Evolutionary conservation across 495 filamentous ascomycete genomes (phyloP).

Genomic region (Lasiosphaeria miniovina): DNA sequence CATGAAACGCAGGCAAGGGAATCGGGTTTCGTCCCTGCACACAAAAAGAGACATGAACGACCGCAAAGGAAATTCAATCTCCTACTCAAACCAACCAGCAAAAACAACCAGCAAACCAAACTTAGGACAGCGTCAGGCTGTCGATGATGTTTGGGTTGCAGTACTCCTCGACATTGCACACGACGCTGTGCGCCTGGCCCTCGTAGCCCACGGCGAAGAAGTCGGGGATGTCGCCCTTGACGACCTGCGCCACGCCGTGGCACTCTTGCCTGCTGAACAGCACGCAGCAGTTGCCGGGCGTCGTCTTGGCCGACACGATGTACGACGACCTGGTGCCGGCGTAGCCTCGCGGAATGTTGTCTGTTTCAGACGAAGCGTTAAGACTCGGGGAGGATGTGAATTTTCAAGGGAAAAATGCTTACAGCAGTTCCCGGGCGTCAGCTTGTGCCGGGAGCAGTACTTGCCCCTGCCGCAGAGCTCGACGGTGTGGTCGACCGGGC

Average conservation of each 20-base stretch:
- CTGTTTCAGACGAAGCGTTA: not conserved
- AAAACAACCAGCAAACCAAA: too few species aligned
- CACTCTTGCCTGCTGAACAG: conserved; percentile 21
- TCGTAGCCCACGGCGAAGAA: conserved; percentile 9
- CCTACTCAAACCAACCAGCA: too few species aligned
- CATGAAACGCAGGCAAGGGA: too few species aligned
- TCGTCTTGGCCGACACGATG: conserved; percentile 13
- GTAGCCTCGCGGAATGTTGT: conserved; percentile 19
- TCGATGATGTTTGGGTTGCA: conserved; percentile 7
- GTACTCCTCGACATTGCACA: conserved; percentile 20
- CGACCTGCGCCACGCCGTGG: conserved; percentile 17
- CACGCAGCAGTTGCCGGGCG: conserved; percentile 17
- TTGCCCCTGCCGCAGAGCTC: conserved; percentile 14
- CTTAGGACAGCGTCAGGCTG: not conserved
- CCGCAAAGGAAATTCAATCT: too few species aligned
- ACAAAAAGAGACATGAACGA: too few species aligned
- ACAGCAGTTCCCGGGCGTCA: conserved; percentile 15
- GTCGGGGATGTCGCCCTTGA: conserved; percentile 15
- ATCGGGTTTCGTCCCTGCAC: too few species aligned
- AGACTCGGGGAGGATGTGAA: not conserved
- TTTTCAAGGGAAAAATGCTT: not conserved
- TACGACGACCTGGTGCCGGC: conserved; percentile 10
- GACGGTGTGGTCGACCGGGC: conserved; percentile 12
- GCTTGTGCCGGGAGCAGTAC: conserved; percentile 18
- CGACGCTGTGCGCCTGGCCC: conserved; percentile 15